A percentile compares a stretch with the other conserved stretches of the same genome.
phyloP scores from a whole-genome alignment of 192 early-diverging fungal genomes.

The Backusella psychrophila region DNA sequence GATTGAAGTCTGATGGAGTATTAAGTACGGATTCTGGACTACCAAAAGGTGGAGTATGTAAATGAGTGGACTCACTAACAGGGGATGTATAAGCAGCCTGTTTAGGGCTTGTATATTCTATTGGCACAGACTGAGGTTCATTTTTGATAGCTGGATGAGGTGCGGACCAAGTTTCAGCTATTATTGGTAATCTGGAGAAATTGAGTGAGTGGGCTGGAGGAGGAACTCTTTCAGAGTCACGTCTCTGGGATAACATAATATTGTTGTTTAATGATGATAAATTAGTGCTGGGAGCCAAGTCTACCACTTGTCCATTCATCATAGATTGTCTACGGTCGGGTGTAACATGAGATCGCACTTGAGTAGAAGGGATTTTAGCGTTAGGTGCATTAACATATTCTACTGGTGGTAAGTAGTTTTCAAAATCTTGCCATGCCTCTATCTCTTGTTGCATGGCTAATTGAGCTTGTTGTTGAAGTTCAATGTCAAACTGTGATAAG shows the following conservation, averaged over 20 bases:
- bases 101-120: background rate
- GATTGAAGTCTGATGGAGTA: background rate
- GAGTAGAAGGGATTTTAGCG: background rate
- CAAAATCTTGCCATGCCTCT: slow-evolving; percentile 12
- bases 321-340: background rate
- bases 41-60: slow-evolving; percentile 1
- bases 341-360: background rate
- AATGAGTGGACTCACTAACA: background rate
- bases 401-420: slow-evolving; percentile 11
- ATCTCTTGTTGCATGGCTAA: slow-evolving; percentile 8
- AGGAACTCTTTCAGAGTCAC: background rate
- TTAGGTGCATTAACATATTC: background rate
- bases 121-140: background rate
- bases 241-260: background rate
- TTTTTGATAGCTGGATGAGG: background rate
- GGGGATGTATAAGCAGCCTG: background rate
- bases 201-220: background rate
- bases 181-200: background rate
- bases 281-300: background rate
- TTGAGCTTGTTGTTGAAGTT: slow-evolving; percentile 17
- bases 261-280: background rate
- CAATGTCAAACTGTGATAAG: slow-evolving; percentile 5
- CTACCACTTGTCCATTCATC: background rate
- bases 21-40: slow-evolving; percentile 6
- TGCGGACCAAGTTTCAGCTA: background rate